Evolutionary conservation across 768 basidiomycete species (phyloP).

Genomic region (Ramaria rubella): DNA sequence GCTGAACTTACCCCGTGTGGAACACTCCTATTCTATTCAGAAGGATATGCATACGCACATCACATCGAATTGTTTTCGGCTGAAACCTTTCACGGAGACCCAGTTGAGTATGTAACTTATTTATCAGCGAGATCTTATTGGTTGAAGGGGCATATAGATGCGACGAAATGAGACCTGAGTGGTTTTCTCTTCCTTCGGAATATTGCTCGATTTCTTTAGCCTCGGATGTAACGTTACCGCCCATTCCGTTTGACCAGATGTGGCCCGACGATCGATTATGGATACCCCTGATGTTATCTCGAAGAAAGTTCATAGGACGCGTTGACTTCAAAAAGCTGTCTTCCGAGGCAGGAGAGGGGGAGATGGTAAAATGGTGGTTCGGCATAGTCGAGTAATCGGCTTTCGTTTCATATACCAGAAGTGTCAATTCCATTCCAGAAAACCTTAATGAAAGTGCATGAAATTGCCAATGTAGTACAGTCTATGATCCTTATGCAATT

Average conservation of each 20-base stretch:
- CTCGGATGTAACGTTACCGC: slow-evolving; percentile 11
- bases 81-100: slow-evolving; percentile 48
- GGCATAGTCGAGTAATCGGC: slow-evolving; percentile 13
- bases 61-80: slow-evolving; percentile 71
- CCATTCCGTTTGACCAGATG: slow-evolving; percentile 58
- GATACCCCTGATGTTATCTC: slow-evolving; percentile 54
- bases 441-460: not conserved
- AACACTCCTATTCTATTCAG: slow-evolving; percentile 54
- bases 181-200: slow-evolving; percentile 46
- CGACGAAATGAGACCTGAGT: slow-evolving; percentile 83
- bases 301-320: slow-evolving; percentile 40
- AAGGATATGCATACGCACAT: slow-evolving; percentile 51
- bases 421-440: not conserved
- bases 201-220: not conserved
- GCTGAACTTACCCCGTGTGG: slow-evolving; percentile 61
- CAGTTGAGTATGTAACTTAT: slow-evolving; percentile 48
- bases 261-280: slow-evolving; percentile 62
- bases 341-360: slow-evolving; percentile 8
- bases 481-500: not conserved
- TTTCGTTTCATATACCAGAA: too few species aligned
- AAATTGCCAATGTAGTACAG: not conserved
- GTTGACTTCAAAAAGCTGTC: slow-evolving; percentile 32
- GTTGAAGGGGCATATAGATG: slow-evolving; percentile 41
- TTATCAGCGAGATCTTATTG: not conserved
- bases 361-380: slow-evolving; percentile 33